Base-by-base conservation (phyloP, 345 rosid species). In the Sisymbrium altissimum region DNA sequence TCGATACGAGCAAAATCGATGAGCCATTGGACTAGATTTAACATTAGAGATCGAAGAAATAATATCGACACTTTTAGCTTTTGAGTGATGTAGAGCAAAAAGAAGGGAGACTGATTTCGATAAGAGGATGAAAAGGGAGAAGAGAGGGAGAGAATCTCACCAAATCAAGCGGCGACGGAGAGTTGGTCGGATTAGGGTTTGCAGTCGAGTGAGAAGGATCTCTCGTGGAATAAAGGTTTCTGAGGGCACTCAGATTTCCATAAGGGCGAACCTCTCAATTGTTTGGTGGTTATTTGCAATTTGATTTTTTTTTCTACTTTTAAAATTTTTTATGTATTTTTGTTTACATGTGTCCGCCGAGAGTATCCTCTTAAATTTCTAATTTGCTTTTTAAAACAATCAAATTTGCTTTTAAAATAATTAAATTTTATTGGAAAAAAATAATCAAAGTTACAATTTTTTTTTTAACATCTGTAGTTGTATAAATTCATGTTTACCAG, bases 171-270 rank as follows among this genome's bases (percentile, higher is more conserved):
- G 74, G 69, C 74, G 56, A 61, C 15, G 49, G 40, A 61, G 70
- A 41, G 43, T 3, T 75, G 64, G 64, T 23, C 64, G 57, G 74
- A 21, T 53, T 75, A 75, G 79, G 79, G 79, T 75, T 75, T 68
- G 57, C 2, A 32, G 68, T 39, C 53, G 58, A 73, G 40, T 64
- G 29, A 15, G 62, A 52, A 32, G 3, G 25, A 63, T 33, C 77
- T 33, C 77, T 65, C 23, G 65, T 70, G 56, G 25, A 9, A 19
- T 41, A 53, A 45, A 21, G 36, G n/a, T n/a, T n/a, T n/a, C 14
- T 55, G 5, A 9, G 23, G 67, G 38, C 15, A 13, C 25, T 63
- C 38, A 29, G 30, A 39, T 9, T 63, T 40, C 33, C 33, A 40
- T 43, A 8, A 9, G 27, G 53, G 36, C n/a, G n/a, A n/a, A n/a